Percentiles rank a stretch among this genome's conserved stretches.
Conservation (phyloP, 305 asterid genomes). For the Fraxinus nigra region DNA sequence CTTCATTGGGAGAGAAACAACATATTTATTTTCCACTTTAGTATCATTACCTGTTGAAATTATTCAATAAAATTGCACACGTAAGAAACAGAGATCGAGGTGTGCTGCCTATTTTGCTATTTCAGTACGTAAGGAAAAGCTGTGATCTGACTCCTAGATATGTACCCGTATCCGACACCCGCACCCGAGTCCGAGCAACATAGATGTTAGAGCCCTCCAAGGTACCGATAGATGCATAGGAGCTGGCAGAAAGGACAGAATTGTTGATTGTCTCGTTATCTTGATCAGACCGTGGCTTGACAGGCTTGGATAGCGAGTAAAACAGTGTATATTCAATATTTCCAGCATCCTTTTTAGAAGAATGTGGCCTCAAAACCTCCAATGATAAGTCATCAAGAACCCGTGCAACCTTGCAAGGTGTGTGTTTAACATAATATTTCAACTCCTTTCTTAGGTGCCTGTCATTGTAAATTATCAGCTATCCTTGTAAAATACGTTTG, state of each 20-base stretch:
- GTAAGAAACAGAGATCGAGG: not conserved
- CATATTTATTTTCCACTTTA: conserved; percentile 27
- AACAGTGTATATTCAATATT: conserved; percentile 39
- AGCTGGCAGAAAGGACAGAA: conserved; percentile 31
- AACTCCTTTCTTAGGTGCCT: conserved; percentile 65
- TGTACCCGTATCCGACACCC: too few species aligned
- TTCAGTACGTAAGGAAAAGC: conserved; percentile 11
- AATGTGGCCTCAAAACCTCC: conserved; percentile 42
- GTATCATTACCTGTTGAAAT: conserved; percentile 25
- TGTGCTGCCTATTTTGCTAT: not conserved
- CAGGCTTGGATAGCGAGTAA: conserved; percentile 52
- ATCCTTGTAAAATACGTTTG: not conserved
- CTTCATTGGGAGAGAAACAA: conserved; percentile 21
- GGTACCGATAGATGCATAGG: conserved; percentile 28
- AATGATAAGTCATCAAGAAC: conserved; percentile 47
- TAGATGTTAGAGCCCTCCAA: conserved; percentile 31
- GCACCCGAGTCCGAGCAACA: too few species aligned
- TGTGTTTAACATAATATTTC: conserved; percentile 50
- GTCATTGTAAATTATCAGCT: conserved; percentile 26
- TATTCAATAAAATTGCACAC: conserved; percentile 1
- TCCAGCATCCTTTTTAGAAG: conserved; percentile 32
- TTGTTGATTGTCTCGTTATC: conserved; percentile 30
- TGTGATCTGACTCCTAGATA: conserved; percentile 20
- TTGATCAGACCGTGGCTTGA: conserved; percentile 31
- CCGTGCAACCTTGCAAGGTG: conserved; percentile 66